These are phyloP conservation scores for Aspergillus brunneoviolaceus DNA, from an alignment of 2,329 filamentous ascomycete species.

Conservation along the genomic window DNA sequence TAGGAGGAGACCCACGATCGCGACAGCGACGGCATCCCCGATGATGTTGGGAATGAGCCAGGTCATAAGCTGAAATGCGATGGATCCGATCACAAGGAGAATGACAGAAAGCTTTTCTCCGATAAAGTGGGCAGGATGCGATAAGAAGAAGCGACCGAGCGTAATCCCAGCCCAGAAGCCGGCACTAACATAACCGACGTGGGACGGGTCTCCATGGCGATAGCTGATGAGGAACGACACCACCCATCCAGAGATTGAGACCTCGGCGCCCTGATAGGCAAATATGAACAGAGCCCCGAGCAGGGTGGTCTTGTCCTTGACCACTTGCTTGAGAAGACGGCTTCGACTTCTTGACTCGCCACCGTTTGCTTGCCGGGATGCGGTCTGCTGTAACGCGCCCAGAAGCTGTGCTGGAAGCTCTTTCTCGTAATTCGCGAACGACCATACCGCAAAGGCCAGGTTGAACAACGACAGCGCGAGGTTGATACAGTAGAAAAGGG, in stretches of 20 bases:
- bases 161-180: slow-evolving; percentile 72
- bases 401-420: slow-evolving; percentile 53
- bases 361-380: slow-evolving; percentile 39
- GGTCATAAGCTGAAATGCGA: slow-evolving; percentile 70
- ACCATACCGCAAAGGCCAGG: slow-evolving; percentile 60
- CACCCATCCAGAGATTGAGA: slow-evolving; percentile 81
- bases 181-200: slow-evolving; percentile 77
- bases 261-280: slow-evolving; percentile 80
- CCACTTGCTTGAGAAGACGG: slow-evolving; percentile 47
- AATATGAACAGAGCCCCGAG: slow-evolving; percentile 81
- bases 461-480: slow-evolving; percentile 60
- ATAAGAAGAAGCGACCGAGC: slow-evolving; percentile 70
- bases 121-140: slow-evolving; percentile 62
- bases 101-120: slow-evolving; percentile 72
- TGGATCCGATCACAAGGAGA: slow-evolving; percentile 59
- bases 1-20: slow-evolving; percentile 70
- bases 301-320: slow-evolving; percentile 61
- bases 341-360: slow-evolving; percentile 26
- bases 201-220: slow-evolving; percentile 66
- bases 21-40: slow-evolving; percentile 65
- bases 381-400: slow-evolving; percentile 44
- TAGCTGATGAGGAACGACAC: slow-evolving; percentile 78
- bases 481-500: slow-evolving; percentile 69
- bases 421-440: slow-evolving; percentile 68
- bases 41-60: slow-evolving; percentile 78